Base-by-base conservation (phyloP, 257 asterid species). In the Primulina eburnea region DNA sequence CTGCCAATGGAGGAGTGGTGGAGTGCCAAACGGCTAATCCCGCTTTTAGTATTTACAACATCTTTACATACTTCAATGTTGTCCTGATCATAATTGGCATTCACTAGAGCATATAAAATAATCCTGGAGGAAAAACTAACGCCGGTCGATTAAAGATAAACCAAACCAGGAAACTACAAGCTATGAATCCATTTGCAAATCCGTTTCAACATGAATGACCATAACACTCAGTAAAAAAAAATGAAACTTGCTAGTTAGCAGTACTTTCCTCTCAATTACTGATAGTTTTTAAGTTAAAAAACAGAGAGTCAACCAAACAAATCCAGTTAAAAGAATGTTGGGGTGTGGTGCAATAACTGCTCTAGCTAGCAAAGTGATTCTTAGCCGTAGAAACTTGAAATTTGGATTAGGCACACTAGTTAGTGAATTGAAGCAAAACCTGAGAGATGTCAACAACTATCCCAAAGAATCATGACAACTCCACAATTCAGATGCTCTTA, bases 1-100 rank as follows among this genome's bases (percentile, higher is more conserved):
- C 99, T 89, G 87, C 95, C 97, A 83, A 87, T 74, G 55, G 97
- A 93, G 33, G 89, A 82, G 87, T 88, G 90, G 77, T 94, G 88
- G 70, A 89, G 92, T 66, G 88, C 81, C 72, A 91, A 76, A 62
- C 77, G 84, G 53, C 75, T 69, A 65, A 94, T 84, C 81, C 97
- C 97, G 18, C 78, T 81, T 79, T 78, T 86, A 65, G 99, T 91
- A 75, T 71, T 73, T 57, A 94, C 82, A 71, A 84, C 83, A 75
- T 85, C 85, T 77, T 80, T 81, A 68, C 89, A 77, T 7, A 11
- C 76, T 71, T 77, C 86, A 71, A 63, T 58, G 56, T 69, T 80
- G 65, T 84, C 92, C 76, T 94, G 97, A 76, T 89, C 97, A 83
- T 78, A 78, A 81, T 85, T 84, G 18, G 89, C 96, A 88, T 85